Evolutionary conservation across 805 yeast genomes (phyloP).

Genomic region (Clavispora vitiphila): DNA sequence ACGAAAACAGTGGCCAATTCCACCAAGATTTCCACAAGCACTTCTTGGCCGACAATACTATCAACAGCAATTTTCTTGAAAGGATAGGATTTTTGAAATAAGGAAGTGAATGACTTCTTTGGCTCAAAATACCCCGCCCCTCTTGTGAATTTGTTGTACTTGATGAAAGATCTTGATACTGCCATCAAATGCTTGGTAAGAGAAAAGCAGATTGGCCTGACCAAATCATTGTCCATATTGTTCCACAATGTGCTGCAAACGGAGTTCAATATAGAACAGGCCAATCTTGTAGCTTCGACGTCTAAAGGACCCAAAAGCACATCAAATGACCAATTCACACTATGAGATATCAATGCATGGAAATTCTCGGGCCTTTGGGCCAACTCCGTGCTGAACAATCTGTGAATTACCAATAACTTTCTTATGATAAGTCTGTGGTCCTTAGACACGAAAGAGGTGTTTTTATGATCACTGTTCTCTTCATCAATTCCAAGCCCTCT

Average conservation of each 20-base stretch:
- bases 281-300: slow-evolving; percentile 58
- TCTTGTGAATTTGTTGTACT: slow-evolving; percentile 47
- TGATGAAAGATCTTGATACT: slow-evolving; percentile 46
- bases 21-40: slow-evolving; percentile 63
- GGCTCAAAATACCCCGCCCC: slow-evolving; percentile 46
- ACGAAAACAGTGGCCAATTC: slow-evolving; percentile 65
- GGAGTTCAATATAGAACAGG: slow-evolving; percentile 53
- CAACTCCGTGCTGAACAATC: slow-evolving; percentile 42
- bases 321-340: slow-evolving; percentile 55
- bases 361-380: slow-evolving; percentile 22
- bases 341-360: slow-evolving; percentile 34
- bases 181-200: slow-evolving; percentile 52
- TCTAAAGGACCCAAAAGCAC: slow-evolving; percentile 49
- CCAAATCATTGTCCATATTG: slow-evolving; percentile 21
- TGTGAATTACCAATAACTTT: slow-evolving; percentile 57
- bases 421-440: slow-evolving; percentile 53
- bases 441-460: slow-evolving; percentile 31
- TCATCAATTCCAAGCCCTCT: slow-evolving; percentile 49
- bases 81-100: slow-evolving; percentile 69
- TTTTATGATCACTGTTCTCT: slow-evolving; percentile 17
- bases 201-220: slow-evolving; percentile 39
- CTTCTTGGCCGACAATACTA: slow-evolving; percentile 65
- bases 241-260: slow-evolving; percentile 39
- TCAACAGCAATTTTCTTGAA: slow-evolving; percentile 63
- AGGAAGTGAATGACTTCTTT: slow-evolving; percentile 58